These are phyloP conservation scores for Diaporthe destruens DNA, from an alignment of 2,329 filamentous ascomycete species.

Conservation along the genomic window DNA sequence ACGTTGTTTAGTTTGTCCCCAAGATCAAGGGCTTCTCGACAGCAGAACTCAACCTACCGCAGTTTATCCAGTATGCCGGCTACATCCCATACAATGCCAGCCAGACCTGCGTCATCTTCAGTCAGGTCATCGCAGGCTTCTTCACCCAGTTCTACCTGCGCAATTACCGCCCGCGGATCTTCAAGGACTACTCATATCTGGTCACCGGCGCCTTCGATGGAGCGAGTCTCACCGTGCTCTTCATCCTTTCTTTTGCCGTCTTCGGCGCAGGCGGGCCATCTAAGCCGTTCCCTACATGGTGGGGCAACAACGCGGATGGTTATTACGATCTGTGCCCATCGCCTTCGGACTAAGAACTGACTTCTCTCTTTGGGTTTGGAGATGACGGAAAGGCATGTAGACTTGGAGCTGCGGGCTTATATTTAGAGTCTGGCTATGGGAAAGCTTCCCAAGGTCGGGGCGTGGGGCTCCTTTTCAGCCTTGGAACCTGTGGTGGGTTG, in stretches of 20 bases:
- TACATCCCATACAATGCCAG: slow-evolving; percentile 67
- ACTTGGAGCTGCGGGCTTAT: background rate
- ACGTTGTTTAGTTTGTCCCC: slow-evolving; percentile 56
- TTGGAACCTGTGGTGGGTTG: too few relatives aligned
- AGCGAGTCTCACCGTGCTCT: slow-evolving; percentile 60
- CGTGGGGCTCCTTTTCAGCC: background rate
- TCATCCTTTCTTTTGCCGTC: slow-evolving; percentile 68
- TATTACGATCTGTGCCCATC: slow-evolving; percentile 62
- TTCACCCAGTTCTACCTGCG: slow-evolving; percentile 65
- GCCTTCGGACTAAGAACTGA: slow-evolving; percentile 45
- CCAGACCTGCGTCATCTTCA: slow-evolving; percentile 67
- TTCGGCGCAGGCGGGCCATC: slow-evolving; percentile 63
- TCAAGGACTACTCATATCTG: slow-evolving; percentile 67
- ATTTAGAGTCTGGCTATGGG: background rate
- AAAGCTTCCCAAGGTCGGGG: background rate
- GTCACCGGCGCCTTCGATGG: slow-evolving; percentile 67
- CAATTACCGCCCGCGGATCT: slow-evolving; percentile 64
- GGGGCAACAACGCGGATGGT: slow-evolving; percentile 64
- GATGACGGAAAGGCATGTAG: background rate
- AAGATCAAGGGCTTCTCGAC: slow-evolving; percentile 58
- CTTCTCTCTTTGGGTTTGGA: too few relatives aligned
- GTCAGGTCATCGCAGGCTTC: slow-evolving; percentile 59
- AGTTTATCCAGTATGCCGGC: slow-evolving; percentile 67
- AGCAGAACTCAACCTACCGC: slow-evolving; percentile 63
- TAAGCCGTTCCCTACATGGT: slow-evolving; percentile 64